Base-by-base conservation (phyloP, 2,329 filamentous ascomycete genomes). In the Aspergillus hiratsukae region DNA sequence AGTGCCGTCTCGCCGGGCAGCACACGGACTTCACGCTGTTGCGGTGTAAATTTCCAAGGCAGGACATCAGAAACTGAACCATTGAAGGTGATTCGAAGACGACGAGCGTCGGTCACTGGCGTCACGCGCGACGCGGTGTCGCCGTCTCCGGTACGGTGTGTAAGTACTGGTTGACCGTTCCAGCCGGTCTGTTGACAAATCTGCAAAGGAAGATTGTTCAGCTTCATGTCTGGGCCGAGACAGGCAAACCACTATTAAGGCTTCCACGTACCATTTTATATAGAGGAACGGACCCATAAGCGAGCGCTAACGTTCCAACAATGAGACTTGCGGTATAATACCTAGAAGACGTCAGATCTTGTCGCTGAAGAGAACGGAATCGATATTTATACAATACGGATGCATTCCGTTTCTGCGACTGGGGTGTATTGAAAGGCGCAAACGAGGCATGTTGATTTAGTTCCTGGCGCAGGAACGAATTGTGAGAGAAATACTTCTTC, bases 1-100 rank as follows among this genome's bases (percentile, higher is more conserved):
- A 99, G 80, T 4, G 94, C 94, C 2, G 94, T 99, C 80, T 99
- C 94, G 61, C 95, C 95, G 0, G 94, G 95, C 1, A 97, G 81
- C 1, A 99, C 93, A 55, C 91, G 86, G 52, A 99, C 94, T 79
- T 99, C 94, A 56, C 93, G 89, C 79, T 99, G 94, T 76, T 99
- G 94, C 1, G 94, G 94, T 1, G 86, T 86, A 75, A 99, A 99
- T 73, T 97, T 97, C 94, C 94, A 99, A 0, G 93, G 92, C 28
- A 99, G 82, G 0, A 96, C 87, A 71, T 97, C 94, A 1, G 93
- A 97, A 1, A 97, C 92, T 28, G 91, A 95, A 49, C 92, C 90
- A 70, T 91, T 94, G 83, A 99, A 99, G 27, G 92, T 97, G 62
- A 99, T 93, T 58, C 91, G 89, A 67, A 99, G 88, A 53, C 94